Percentiles rank a stretch among this genome's conserved stretches.
phyloP scores from a whole-genome alignment of 1,284 basidiomycete species.

The Tilletia caries region DNA sequence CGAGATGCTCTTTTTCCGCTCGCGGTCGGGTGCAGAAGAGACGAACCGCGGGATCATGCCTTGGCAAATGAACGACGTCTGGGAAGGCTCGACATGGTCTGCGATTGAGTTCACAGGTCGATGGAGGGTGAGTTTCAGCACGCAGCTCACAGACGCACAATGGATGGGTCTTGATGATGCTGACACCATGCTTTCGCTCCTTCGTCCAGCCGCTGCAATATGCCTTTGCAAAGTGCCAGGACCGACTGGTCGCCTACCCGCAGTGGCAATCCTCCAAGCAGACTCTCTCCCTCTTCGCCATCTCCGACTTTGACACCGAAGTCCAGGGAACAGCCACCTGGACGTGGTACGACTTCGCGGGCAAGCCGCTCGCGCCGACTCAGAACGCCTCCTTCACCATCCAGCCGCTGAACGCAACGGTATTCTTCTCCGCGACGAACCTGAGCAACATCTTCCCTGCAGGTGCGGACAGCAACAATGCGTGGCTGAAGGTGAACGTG shows the following conservation, averaged over 20 bases:
- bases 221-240: conserved; percentile 58
- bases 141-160: too few species aligned
- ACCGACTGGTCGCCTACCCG: conserved; percentile 61
- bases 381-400: conserved; percentile 57
- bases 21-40: conserved; percentile 63
- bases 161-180: too few species aligned
- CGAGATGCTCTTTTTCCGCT: conserved; percentile 66
- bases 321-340: conserved; percentile 2
- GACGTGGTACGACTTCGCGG: conserved; percentile 54
- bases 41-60: conserved; percentile 65
- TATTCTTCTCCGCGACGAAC: conserved; percentile 54
- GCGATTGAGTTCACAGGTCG: conserved; percentile 64
- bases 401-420: conserved; percentile 61
- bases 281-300: conserved; percentile 60
- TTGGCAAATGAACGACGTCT: conserved; percentile 68
- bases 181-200: too few species aligned
- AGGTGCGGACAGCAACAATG: conserved; percentile 57
- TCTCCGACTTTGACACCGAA: conserved; percentile 22
- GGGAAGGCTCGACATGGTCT: conserved; percentile 66
- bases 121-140: conserved; percentile 55
- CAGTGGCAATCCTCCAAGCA: conserved; percentile 60
- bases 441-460: conserved; percentile 47
- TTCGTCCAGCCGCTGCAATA: conserved; percentile 58
- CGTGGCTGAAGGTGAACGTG: conserved; percentile 61
- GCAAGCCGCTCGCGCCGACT: conserved; percentile 56